These are phyloP conservation scores for Grosmannia huntii DNA, from an alignment of 2,329 filamentous ascomycete genomes.

Conservation along the genomic window DNA sequence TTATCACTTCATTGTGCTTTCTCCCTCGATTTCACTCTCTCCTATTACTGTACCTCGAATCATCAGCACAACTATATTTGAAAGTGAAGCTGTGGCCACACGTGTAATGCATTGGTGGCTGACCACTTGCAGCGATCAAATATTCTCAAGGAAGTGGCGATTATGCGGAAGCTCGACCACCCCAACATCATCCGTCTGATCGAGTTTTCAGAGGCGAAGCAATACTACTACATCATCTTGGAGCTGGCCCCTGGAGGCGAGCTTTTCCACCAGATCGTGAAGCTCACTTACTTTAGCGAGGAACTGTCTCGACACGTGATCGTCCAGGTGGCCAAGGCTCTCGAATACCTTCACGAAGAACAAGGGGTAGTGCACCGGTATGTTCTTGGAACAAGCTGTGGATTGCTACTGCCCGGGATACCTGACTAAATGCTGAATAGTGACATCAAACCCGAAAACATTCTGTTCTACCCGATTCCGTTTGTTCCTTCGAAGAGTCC, in stretches of 20 bases:
- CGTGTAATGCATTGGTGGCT: constrained; percentile 6
- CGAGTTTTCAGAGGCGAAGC: constrained; percentile 82
- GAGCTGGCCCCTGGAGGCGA: constrained; percentile 93
- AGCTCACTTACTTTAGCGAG: constrained; percentile 96
- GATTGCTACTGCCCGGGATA: constrained; percentile 4
- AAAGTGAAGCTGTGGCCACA: background rate
- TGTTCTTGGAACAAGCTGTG: constrained; percentile 18
- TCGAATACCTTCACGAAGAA: constrained; percentile 89
- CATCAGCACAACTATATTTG: background rate
- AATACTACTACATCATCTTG: constrained; percentile 96
- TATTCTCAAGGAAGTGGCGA: constrained; percentile 96
- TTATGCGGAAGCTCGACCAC: constrained; percentile 94
- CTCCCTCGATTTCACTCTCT: constrained; percentile 2
- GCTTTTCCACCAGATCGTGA: constrained; percentile 95
- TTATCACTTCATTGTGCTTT: constrained; percentile 13
- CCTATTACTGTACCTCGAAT: too few species aligned
- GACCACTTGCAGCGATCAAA: constrained; percentile 64
- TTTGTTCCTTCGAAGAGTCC: constrained; percentile 69
- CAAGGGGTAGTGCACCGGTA: constrained; percentile 95
- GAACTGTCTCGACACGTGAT: constrained; percentile 92
- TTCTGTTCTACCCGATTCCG: constrained; percentile 80
- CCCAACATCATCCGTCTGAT: constrained; percentile 91
- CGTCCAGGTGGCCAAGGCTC: constrained; percentile 80
- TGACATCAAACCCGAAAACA: constrained; percentile 97
- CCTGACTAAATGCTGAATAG: constrained; percentile 30